Base-by-base conservation (phyloP, 2,329 filamentous ascomycete genomes). In the Pseudopithomyces maydicus region DNA sequence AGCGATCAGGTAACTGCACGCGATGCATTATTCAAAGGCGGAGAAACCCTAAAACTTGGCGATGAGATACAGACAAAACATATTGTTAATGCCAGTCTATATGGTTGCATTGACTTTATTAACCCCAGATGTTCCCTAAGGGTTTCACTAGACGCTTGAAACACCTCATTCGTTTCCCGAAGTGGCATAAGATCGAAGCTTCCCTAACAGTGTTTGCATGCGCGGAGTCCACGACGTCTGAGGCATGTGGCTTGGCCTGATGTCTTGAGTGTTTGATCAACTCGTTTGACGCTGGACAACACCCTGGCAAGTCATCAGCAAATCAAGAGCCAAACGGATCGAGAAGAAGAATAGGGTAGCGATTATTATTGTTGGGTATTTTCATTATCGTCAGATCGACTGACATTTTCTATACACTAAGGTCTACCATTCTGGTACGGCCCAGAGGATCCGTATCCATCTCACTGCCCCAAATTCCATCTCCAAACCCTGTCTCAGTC, bases 341-440 rank as follows among this genome's bases (percentile, higher is more conserved):
- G 3, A 19, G 11, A 20, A 19, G 20, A n/a, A 11, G 12, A 32
- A 33, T 12, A 20, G 12, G 2, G 14, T 23, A 47, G 33, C n/a
- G 29, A 26, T 10, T 14, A 15, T 15, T 11, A 41, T 47, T 42
- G 17, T 8, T 33, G 29, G 19, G 38, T 3, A 23, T 26, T 20
- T 2, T 41, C 14, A 52, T 52, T 52, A 45, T 39, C 45, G 47
- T 35, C 54, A 56, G 47, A 42, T 56, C 54, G 54, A 56, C 54
- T 52, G 54, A 35, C 33, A 23, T 29, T 39, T 38, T 38, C 23
- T 39, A 56, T 52, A 52, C 42, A 56, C 38, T 42, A 46, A 52
- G 26, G n/a, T 46, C 23, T 56, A 56, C 6, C 14, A 23, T 3
- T 14, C 17, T 23, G 39, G 23, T 41, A 33, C 54, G 17, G 42